phyloP scores from a whole-genome alignment of 2,329 filamentous ascomycete genomes.

The Cladosporium phlei region DNA sequence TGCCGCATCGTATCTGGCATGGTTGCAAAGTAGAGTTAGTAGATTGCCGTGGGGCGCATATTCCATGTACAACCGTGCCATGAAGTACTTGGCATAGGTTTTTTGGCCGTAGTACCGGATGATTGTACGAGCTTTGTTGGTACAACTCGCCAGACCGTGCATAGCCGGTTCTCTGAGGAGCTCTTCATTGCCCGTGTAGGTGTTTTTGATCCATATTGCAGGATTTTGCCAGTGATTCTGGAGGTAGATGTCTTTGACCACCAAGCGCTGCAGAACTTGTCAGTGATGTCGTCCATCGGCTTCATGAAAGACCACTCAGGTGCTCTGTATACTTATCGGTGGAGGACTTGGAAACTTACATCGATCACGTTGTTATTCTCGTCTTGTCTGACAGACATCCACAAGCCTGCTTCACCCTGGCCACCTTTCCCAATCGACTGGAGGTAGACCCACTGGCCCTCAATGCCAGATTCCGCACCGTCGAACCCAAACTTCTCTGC shows the following conservation, averaged over 20 bases:
- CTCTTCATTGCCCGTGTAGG: not conserved
- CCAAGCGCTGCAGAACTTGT: not conserved
- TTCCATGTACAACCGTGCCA: not conserved
- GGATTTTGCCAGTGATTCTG: not conserved
- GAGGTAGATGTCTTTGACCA: not conserved
- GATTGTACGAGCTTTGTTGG: too few relatives aligned
- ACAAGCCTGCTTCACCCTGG: not conserved
- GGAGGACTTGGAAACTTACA: too few relatives aligned
- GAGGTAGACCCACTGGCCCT: not conserved
- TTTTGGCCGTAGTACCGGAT: too few relatives aligned
- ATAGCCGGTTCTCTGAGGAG: not conserved
- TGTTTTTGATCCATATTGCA: not conserved
- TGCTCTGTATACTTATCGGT: too few relatives aligned
- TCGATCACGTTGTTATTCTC: too few relatives aligned
- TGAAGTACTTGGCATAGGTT: too few relatives aligned
- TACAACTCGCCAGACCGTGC: too few relatives aligned
- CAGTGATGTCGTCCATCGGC: too few relatives aligned
- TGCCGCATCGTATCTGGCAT: not conserved
- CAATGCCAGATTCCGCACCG: too few relatives aligned
- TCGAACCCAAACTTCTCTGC: too few relatives aligned
- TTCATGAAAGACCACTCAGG: too few relatives aligned
- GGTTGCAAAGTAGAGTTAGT: not conserved
- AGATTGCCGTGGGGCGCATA: not conserved
- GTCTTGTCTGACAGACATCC: not conserved
- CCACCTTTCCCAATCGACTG: not conserved